A percentile compares a stretch with the other conserved stretches of the same genome.
phyloP scores from a whole-genome alignment of 2,329 filamentous ascomycete species.

The Diplodia scrobiculata region DNA sequence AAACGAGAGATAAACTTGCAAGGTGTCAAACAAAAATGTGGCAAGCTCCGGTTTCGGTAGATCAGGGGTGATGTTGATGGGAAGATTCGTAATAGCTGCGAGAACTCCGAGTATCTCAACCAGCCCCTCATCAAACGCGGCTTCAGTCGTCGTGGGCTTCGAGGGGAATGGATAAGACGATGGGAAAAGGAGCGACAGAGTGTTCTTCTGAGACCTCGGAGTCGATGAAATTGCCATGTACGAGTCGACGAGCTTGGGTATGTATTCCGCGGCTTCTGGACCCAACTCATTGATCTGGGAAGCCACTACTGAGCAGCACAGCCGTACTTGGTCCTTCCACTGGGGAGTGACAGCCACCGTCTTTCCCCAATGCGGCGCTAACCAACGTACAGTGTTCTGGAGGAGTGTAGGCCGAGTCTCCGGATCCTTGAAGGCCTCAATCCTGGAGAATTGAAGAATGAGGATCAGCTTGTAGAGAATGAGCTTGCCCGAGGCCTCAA shows the following conservation, averaged over 20 bases:
- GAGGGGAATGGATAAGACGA: constrained; percentile 85
- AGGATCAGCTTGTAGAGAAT: constrained; percentile 89
- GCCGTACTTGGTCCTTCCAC: constrained; percentile 87
- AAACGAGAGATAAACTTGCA: constrained; percentile 87
- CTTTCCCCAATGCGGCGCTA: constrained; percentile 89
- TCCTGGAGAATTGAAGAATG: constrained; percentile 84
- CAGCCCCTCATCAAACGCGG: constrained; percentile 80
- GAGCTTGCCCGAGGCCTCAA: constrained; percentile 83
- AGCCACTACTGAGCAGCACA: constrained; percentile 90
- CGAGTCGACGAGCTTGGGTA: constrained; percentile 87
- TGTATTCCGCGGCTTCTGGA: constrained; percentile 81
- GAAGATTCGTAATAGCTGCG: constrained; percentile 75
- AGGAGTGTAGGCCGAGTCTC: constrained; percentile 74
- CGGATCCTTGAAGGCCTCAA: constrained; percentile 77
- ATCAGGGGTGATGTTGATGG: constrained; percentile 74
- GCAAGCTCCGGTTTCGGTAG: constrained; percentile 73
- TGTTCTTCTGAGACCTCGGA: constrained; percentile 59
- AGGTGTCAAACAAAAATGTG: constrained; percentile 72
- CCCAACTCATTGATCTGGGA: constrained; percentile 78
- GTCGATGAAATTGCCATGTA: constrained; percentile 75
- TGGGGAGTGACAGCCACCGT: constrained; percentile 73
- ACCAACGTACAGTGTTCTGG: constrained; percentile 84
- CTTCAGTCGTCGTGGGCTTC: constrained; percentile 62
- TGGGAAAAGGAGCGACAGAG: constrained; percentile 85
- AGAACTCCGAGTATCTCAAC: constrained; percentile 87